Percentiles rank a stretch among this genome's conserved stretches.
Evolutionary conservation across 2,329 filamentous ascomycete genomes (phyloP).

Genomic region (Pseudocercospora eumusae): DNA sequence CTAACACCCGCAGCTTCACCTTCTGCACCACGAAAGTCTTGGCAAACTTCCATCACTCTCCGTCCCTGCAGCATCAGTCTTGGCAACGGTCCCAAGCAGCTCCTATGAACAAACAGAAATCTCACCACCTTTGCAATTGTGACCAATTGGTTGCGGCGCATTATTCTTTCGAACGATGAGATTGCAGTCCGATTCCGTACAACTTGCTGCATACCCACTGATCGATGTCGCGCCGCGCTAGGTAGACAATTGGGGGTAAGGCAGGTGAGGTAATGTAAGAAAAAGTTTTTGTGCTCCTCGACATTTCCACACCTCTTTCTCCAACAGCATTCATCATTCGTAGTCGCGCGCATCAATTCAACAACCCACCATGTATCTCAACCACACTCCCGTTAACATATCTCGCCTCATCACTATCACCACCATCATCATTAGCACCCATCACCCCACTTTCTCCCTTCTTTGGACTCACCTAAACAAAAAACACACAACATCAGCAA

Average conservation of each 20-base stretch:
- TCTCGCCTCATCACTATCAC: conserved; percentile 42
- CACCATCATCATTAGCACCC: neutral
- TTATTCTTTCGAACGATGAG: neutral
- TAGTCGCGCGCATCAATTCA: neutral
- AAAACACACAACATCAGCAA: conserved; percentile 54
- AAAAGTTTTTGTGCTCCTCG: neutral
- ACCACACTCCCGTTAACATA: conserved; percentile 54
- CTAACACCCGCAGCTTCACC: too few relatives aligned
- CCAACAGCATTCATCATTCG: neutral
- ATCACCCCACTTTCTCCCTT: neutral
- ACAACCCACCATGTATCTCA: conserved; percentile 50
- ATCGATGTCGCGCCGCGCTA: neutral
- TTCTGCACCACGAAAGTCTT: too few relatives aligned
- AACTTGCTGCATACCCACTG: neutral
- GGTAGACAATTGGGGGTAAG: neutral
- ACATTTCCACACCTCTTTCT: neutral
- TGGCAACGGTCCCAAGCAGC: too few relatives aligned
- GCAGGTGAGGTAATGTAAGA: neutral
- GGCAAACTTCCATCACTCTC: too few relatives aligned
- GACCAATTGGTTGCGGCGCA: neutral
- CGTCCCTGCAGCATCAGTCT: too few relatives aligned
- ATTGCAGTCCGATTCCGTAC: neutral
- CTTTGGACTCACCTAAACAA: conserved; percentile 42
- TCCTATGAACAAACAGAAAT: too few relatives aligned
- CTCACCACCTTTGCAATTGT: too few relatives aligned